Evolutionary conservation across 108 stramenopile genomes (phyloP), one percentile per base, ranked within the genome.

Genomic region (Discostella stelligeroides): DNA sequence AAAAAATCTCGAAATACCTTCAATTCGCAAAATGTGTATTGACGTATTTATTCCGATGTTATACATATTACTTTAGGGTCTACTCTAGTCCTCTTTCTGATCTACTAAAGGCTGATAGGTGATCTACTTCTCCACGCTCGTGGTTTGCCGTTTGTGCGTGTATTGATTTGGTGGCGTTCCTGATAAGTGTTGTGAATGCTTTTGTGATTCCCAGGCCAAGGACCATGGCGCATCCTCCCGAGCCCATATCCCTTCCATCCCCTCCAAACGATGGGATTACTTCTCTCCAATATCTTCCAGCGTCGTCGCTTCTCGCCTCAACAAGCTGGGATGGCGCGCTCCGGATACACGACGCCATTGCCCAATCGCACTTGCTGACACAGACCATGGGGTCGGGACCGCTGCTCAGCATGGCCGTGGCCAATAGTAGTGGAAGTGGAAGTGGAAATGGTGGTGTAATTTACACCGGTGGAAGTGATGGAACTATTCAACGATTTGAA

Each of bases 251-350:
- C 37, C 78, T 92, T 39, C 88, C 88, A 15, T 69, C 72, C 39
- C 85, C 85, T 0, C 86, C 86, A 41, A 82, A 87, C 50, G 94
- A 95, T 77, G 94, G 91, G 1, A 85, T 95, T 15, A 84, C 91
- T 14, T 80, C 85, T 55, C 83, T 95, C 24, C 23, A 30, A 29
- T 46, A 63, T 46, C 50, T 59, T 40, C 29, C 62, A 23, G 39
- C 72, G 23, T 43, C 28, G 4, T 40, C 63, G 12, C 70, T 72
- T 12, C 64, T 93, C 17, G 90, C 87, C 2, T 84, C 83, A 14
- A 84, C 89, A 28, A 81, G 83, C 54, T 95, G 90, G 90, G 93
- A 95, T 70, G 93, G 93, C 27, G 62, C 82, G 0, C 38, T 92
- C 11, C 84, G 87, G 15, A 29, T 92, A 27, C 86, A 92, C 70